Base-by-base conservation (phyloP, 345 rosid species). In the Viola odorata region DNA sequence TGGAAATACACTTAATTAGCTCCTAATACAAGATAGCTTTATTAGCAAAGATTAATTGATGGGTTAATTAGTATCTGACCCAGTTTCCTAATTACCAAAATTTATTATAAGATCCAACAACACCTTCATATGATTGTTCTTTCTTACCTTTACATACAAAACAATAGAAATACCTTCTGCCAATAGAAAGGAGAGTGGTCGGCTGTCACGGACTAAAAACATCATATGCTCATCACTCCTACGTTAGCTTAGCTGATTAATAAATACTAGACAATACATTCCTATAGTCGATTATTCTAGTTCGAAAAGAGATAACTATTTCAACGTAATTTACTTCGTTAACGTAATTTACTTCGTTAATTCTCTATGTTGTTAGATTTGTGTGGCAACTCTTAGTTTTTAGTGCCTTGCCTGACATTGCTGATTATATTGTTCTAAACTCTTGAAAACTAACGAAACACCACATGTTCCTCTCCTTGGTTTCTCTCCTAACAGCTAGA, bases 1-100 rank as follows among this genome's bases (percentile, higher is more conserved):
- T 45, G 65, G 65, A 45, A 40, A 45, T 38, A 60, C 60, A 53
- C 60, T 53, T 54, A 13, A 0, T 53, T 53, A 38, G 63, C 53
- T 58, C 37, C n/a, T 3, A 11, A 16, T 38, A 8, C 13, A 1
- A 58, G n/a, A 12, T 13, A 38, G 12, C 52, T 15, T 50, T 5
- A 40, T 23, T 23, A 0, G 32, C 36, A 15, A 44, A 67, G 55
- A 45, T 9, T 59, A 17, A 48, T 53, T 39, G 49, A 60, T 12
- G 15, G 16, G 51, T 60, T 37, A 5, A 37, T 13, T 39, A 40
- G 47, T 5, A 12, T 6, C 57, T 17, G 8, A 52, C 54, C 60
- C 14, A n/a, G 7, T 13, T 67, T 9, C 37, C 37, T 37, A 3
- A 23, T 23, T 17, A 45, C 12, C 13, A 38, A 23, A 54, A 9